Evolutionary conservation across 2,329 filamentous ascomycete species (phyloP), one percentile per base, ranked within the genome.

Genomic region (Epichloe gansuensis): DNA sequence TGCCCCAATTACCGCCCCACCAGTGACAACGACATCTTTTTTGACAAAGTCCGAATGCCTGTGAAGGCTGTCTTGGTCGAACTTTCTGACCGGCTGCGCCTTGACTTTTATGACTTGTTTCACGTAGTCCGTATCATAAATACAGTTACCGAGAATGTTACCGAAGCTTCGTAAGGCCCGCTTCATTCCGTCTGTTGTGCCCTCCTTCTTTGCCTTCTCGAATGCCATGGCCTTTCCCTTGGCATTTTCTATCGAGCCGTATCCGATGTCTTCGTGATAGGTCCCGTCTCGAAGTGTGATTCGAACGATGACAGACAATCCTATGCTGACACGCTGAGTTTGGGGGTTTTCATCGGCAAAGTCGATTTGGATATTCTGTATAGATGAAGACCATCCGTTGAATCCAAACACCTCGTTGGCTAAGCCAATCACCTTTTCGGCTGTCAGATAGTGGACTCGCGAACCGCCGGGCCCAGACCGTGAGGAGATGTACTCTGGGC

Each of bases 201-300:
- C 94, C 71, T 97, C 90, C 67, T 98, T 98, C 73, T 97, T 98
- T 1, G 93, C 90, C 70, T 98, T 98, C 66, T 98, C 93, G 62
- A 97, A 98, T 0, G 91, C 93, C 49, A 87, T 85, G 3, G 90
- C 91, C 71, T 98, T 98, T 52, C 88, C 87, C 69, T 91, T 94
- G 67, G 85, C 89, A 63, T 98, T 98, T 67, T 97, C 91, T 60
- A 95, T 95, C 59, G 93, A 87, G 7, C 93, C 93, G 63, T 98
- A 98, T 31, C 93, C 93, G 56, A 97, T 85, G 64, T 98, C 93
- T 77, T 98, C 93, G 65, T 97, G 93, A 64, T 82, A 97, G n/a
- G 91, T 93, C 46, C 93, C 93, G 68, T 97, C 91, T 56, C 84
- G 85, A 51, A 98, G 71, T 2, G 89, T 95, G 36, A 98, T 85